Evolutionary conservation across 768 basidiomycete genomes (phyloP).

Genomic region (Suillus alpinus): DNA sequence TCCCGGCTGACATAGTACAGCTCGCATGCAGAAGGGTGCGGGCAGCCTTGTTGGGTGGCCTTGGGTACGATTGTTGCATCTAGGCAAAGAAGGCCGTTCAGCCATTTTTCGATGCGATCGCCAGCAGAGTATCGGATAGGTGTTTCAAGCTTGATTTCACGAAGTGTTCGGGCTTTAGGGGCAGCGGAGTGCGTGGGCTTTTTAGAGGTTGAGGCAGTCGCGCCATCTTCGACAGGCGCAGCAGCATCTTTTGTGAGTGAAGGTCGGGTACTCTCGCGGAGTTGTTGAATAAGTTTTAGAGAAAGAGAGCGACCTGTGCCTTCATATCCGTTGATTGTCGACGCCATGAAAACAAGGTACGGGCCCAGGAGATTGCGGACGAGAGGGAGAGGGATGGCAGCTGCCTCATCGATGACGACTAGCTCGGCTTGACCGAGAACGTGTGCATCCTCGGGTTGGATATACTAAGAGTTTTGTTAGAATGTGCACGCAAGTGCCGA

Average conservation of each 20-base stretch:
- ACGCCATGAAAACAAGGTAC: conserved; percentile 97
- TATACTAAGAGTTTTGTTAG: conserved; percentile 61
- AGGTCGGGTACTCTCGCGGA: conserved; percentile 86
- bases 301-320: conserved; percentile 98
- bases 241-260: conserved; percentile 64
- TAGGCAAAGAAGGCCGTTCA: conserved; percentile 86
- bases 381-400: conserved; percentile 94
- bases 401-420: conserved; percentile 97
- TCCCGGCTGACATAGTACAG: conserved; percentile 95
- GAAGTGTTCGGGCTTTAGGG: conserved; percentile 66
- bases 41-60: conserved; percentile 69
- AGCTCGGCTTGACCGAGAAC: conserved; percentile 97
- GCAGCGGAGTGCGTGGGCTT: conserved; percentile 55
- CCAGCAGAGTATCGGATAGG: conserved; percentile 89
- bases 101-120: conserved; percentile 93
- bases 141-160: conserved; percentile 92
- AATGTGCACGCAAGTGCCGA: conserved; percentile 3
- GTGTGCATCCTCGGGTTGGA: conserved; percentile 96
- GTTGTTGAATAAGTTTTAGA: conserved; percentile 95
- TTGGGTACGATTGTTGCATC: conserved; percentile 69
- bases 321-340: conserved; percentile 99
- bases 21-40: conserved; percentile 92
- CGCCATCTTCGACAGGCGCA: conserved; percentile 38
- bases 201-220: conserved; percentile 44
- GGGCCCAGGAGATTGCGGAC: conserved; percentile 93